These are phyloP conservation scores for Aethionema arabicum DNA, from an alignment of 345 rosid species.

Conservation along the genomic window DNA sequence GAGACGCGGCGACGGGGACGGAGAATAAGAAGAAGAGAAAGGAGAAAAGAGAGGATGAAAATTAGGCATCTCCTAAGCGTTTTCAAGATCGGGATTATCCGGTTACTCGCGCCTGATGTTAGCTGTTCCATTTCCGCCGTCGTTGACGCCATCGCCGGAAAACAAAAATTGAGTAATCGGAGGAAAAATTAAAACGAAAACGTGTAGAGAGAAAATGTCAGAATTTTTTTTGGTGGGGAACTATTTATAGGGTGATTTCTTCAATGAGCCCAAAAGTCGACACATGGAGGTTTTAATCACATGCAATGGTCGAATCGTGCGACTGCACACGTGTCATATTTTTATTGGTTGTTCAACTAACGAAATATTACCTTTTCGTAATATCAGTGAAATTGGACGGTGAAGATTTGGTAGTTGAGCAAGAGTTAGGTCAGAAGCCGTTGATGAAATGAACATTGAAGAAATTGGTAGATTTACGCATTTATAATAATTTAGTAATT, in stretches of 20 bases:
- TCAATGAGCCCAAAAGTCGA: constrained; percentile 20
- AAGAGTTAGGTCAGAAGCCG: constrained; percentile 29
- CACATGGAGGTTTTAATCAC: constrained; percentile 8
- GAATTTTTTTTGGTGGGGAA: constrained; percentile 32
- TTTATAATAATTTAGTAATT: neutral
- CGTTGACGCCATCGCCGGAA: constrained; percentile 41
- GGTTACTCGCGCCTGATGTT: constrained; percentile 98
- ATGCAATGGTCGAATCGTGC: neutral
- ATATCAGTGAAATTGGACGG: constrained; percentile 32
- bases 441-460: constrained; percentile 27
- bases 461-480: constrained; percentile 12
- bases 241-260: constrained; percentile 33
- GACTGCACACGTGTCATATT: constrained; percentile 6
- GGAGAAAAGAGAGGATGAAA: constrained; percentile 52
- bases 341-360: constrained; percentile 17
- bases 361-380: constrained; percentile 1
- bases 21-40: constrained; percentile 57
- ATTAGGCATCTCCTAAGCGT: constrained; percentile 47
- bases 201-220: constrained; percentile 29
- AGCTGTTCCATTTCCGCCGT: constrained; percentile 76
- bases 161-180: neutral
- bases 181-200: constrained; percentile 1
- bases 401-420: constrained; percentile 10
- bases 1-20: constrained; percentile 57
- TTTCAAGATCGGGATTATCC: constrained; percentile 71